Percentiles rank a stretch among this genome's conserved stretches.
phyloP scores from a whole-genome alignment of 768 basidiomycete species.

The Atractiella rhizophila region DNA sequence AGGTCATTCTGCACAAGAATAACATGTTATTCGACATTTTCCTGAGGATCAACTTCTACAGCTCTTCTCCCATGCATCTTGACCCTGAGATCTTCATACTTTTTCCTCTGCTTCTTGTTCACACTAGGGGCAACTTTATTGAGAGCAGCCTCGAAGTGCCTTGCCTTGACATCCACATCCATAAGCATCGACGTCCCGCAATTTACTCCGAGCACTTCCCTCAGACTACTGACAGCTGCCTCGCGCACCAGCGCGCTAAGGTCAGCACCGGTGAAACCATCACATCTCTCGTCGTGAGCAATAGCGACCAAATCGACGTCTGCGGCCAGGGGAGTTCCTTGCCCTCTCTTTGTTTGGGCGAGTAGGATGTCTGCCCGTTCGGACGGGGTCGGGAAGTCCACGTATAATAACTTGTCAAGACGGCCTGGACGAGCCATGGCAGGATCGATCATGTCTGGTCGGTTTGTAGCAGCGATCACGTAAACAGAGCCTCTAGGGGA shows the following conservation, averaged over 20 bases:
- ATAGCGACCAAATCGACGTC: slow-evolving; percentile 38
- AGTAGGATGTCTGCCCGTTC: slow-evolving; percentile 62
- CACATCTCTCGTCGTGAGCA: slow-evolving; percentile 33
- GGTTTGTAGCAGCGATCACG: slow-evolving; percentile 85
- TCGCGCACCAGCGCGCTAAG: slow-evolving; percentile 73
- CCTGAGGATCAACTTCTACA: too few species aligned
- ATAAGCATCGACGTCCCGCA: slow-evolving; percentile 11
- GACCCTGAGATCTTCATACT: slow-evolving; percentile 55
- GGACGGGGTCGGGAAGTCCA: slow-evolving; percentile 72
- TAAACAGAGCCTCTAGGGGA: slow-evolving; percentile 32
- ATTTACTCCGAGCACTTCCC: slow-evolving; percentile 14
- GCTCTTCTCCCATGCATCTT: too few species aligned
- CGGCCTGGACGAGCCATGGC: slow-evolving; percentile 67
- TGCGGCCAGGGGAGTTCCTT: slow-evolving; percentile 46
- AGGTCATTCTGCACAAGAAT: too few species aligned
- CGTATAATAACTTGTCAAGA: slow-evolving; percentile 86
- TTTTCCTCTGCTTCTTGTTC: slow-evolving; percentile 44
- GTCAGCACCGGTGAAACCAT: slow-evolving; percentile 92
- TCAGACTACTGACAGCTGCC: slow-evolving; percentile 31
- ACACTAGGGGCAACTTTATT: slow-evolving; percentile 73
- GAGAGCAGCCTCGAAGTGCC: slow-evolving; percentile 49
- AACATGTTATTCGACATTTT: too few species aligned
- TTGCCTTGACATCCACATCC: slow-evolving; percentile 30
- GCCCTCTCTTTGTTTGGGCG: slow-evolving; percentile 52
- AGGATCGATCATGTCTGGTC: slow-evolving; percentile 84